These are phyloP conservation scores for Fagopyrum tataricum DNA, from an alignment of 148 eudicot species.

Conservation along the genomic window DNA sequence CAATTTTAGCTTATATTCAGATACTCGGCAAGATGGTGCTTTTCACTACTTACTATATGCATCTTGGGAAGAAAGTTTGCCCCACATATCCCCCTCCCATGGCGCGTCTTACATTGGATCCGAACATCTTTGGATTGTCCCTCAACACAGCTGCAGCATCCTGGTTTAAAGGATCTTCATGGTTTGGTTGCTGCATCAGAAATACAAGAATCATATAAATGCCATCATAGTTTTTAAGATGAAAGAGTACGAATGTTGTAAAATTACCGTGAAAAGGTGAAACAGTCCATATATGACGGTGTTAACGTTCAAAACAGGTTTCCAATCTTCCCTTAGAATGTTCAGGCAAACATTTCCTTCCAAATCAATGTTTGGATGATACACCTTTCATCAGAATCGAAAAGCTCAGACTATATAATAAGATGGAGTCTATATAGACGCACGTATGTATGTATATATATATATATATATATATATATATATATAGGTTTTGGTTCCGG, in stretches of 20 bases:
- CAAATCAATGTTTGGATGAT: conserved; percentile 84
- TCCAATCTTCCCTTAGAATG: conserved; percentile 94
- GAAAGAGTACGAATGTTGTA: no score
- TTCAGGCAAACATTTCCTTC: conserved; percentile 92
- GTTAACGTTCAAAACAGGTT: conserved; percentile 71
- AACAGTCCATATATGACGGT: conserved; percentile 61
- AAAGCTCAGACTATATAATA: neutral
- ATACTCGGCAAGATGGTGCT: neutral
- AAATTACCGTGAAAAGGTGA: conserved; percentile 72
- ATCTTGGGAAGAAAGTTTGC: conserved; percentile 16
- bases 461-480: no score
- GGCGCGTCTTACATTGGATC: conserved; percentile 69
- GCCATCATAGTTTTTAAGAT: neutral
- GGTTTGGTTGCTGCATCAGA: conserved; percentile 70
- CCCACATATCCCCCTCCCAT: conserved; percentile 89
- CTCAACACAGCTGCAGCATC: conserved; percentile 91
- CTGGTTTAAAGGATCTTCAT: conserved; percentile 88
- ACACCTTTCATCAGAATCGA: conserved; percentile 34
- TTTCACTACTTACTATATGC: neutral
- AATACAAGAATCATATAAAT: neutral
- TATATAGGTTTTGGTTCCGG: no score
- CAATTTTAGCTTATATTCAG: conserved; percentile 3
- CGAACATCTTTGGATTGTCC: conserved; percentile 81
- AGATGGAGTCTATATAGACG: no score
- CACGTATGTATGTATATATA: no score